These are phyloP conservation scores for Cucurbita argyrosperma DNA, from an alignment of 306 rosid genomes.

Conservation along the genomic window DNA sequence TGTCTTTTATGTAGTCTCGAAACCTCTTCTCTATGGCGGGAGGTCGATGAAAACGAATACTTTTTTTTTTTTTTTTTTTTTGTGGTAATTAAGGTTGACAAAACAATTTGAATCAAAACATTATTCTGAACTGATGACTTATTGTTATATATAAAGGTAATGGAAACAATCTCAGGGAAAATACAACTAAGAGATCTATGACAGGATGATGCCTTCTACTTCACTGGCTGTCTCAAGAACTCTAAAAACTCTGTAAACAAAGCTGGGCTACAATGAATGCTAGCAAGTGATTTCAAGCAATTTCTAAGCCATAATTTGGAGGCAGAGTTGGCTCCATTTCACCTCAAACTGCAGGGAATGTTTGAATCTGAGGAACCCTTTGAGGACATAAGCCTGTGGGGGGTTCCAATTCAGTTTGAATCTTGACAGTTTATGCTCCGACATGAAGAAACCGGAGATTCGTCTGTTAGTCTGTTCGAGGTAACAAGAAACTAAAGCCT, in stretches of 20 bases:
- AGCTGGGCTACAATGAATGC: neutral
- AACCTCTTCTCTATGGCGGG: no score
- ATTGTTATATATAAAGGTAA: neutral
- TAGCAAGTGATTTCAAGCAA: neutral
- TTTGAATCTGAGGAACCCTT: neutral
- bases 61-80: no score
- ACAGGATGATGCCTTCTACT: conserved; percentile 4
- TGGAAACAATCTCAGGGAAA: neutral
- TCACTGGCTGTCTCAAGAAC: neutral
- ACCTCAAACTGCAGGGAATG: neutral
- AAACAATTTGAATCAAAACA: neutral
- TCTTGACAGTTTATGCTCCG: neutral
- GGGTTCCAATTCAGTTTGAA: neutral
- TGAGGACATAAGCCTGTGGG: neutral
- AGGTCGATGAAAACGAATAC: neutral
- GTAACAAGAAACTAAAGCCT: conserved; percentile 80
- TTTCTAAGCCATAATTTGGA: neutral
- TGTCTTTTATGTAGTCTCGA: no score
- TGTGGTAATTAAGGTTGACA: no score
- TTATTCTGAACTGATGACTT: neutral
- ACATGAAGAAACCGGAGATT: neutral
- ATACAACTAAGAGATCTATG: conserved; percentile 3
- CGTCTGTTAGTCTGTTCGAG: conserved; percentile 55
- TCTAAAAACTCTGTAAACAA: neutral
- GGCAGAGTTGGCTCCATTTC: neutral